Evolutionary conservation across 2,329 filamentous ascomycete genomes (phyloP).

Genomic region (Zymoseptoria ardabiliae): DNA sequence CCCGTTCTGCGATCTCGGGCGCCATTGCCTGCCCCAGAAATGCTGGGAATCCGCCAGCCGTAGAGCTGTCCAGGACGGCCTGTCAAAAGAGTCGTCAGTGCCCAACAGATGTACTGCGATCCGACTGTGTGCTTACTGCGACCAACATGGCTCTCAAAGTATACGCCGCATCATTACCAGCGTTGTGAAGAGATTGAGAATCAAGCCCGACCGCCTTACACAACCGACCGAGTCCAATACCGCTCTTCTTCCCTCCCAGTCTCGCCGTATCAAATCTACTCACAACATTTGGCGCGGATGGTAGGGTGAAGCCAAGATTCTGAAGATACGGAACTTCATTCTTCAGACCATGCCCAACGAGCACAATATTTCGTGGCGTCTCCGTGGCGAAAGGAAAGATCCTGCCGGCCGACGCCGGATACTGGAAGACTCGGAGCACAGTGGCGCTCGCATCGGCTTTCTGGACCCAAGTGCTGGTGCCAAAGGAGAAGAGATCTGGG

Average conservation of each 20-base stretch:
- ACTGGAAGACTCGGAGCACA: slow-evolving; percentile 49
- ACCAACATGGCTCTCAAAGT: slow-evolving; percentile 12
- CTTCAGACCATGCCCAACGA: slow-evolving; percentile 71
- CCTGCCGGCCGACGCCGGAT: slow-evolving; percentile 28
- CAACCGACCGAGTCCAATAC: slow-evolving; percentile 42
- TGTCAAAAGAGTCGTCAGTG: background rate
- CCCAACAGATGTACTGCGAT: background rate
- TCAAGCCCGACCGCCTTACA: slow-evolving; percentile 52
- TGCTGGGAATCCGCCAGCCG: background rate
- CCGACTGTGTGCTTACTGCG: background rate
- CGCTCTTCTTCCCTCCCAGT: slow-evolving; percentile 55
- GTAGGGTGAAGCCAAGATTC: slow-evolving; percentile 54
- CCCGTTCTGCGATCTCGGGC: background rate
- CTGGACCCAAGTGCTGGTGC: slow-evolving; percentile 44
- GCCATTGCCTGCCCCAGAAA: background rate
- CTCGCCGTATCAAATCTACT: slow-evolving; percentile 55
- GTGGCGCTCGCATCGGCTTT: slow-evolving; percentile 29
- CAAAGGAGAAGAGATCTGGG: slow-evolving; percentile 68
- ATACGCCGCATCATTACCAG: slow-evolving; percentile 14
- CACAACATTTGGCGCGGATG: slow-evolving; percentile 47
- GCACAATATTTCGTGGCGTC: slow-evolving; percentile 54
- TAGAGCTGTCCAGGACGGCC: background rate
- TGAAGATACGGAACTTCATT: slow-evolving; percentile 63
- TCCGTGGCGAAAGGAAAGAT: background rate
- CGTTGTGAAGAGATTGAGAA: slow-evolving; percentile 1